Percentiles rank a stretch among this genome's conserved stretches.
Evolutionary conservation across 768 basidiomycete genomes (phyloP).

Genomic region (Candolleomyces efflorescens): DNA sequence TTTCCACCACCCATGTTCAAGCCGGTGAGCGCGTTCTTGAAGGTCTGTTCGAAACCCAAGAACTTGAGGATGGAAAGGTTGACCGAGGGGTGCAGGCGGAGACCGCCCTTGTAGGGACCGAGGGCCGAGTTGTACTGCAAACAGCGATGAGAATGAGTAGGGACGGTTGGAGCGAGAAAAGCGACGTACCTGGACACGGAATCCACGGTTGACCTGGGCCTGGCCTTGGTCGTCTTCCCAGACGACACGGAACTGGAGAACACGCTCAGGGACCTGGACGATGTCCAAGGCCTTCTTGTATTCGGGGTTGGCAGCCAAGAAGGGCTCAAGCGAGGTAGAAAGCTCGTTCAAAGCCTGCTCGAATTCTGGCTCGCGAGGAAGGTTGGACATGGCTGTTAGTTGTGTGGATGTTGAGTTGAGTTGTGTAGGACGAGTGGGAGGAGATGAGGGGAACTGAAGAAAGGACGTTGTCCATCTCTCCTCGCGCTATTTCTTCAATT

Average conservation of each 20-base stretch:
- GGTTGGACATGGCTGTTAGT: slow-evolving; percentile 30
- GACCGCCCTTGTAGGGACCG: slow-evolving; percentile 77
- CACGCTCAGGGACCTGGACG: slow-evolving; percentile 52
- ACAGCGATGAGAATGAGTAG: neutral
- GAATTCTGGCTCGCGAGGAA: slow-evolving; percentile 62
- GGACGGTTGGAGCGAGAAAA: neutral
- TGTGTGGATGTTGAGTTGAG: slow-evolving; percentile 1
- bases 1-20: slow-evolving; percentile 77
- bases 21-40: slow-evolving; percentile 78
- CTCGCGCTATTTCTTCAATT: slow-evolving; percentile 1
- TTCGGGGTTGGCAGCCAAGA: slow-evolving; percentile 62
- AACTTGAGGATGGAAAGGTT: slow-evolving; percentile 83
- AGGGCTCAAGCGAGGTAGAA: slow-evolving; percentile 53
- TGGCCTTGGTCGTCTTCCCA: slow-evolving; percentile 72
- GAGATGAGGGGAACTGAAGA: slow-evolving; percentile 2
- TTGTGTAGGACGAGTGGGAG: neutral
- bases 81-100: slow-evolving; percentile 74
- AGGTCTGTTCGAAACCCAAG: slow-evolving; percentile 78
- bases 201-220: slow-evolving; percentile 68
- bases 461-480: neutral
- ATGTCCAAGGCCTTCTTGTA: slow-evolving; percentile 67
- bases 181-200: slow-evolving; percentile 59
- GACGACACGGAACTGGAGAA: slow-evolving; percentile 67
- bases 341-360: slow-evolving; percentile 71
- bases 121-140: slow-evolving; percentile 70